phyloP scores from a whole-genome alignment of 2,329 filamentous ascomycete genomes.

The Ascochyta lentis region DNA sequence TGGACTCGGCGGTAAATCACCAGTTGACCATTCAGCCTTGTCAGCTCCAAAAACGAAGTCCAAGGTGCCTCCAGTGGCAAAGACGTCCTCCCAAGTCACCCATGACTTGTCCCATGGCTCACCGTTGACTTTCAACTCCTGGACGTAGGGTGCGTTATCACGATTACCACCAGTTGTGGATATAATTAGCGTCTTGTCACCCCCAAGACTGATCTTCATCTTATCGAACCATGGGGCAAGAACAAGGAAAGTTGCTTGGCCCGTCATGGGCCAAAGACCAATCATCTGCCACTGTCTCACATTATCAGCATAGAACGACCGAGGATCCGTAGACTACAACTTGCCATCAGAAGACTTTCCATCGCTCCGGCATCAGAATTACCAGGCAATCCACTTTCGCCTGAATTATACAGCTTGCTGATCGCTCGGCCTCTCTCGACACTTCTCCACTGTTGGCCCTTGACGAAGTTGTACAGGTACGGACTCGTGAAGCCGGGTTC shows the following conservation, averaged over 20 bases:
- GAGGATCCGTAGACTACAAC: slow-evolving; percentile 1
- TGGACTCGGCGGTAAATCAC: slow-evolving; percentile 67
- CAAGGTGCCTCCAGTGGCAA: slow-evolving; percentile 64
- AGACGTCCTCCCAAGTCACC: slow-evolving; percentile 71
- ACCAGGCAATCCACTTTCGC: slow-evolving; percentile 66
- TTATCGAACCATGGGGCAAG: slow-evolving; percentile 54
- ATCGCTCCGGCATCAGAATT: slow-evolving; percentile 76
- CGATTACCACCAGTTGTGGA: slow-evolving; percentile 59
- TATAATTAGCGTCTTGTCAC: slow-evolving; percentile 61
- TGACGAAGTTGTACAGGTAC: slow-evolving; percentile 72
- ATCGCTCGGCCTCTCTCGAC: slow-evolving; percentile 65
- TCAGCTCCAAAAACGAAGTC: slow-evolving; percentile 68
- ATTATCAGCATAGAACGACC: slow-evolving; percentile 9
- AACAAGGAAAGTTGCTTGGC: slow-evolving; percentile 71
- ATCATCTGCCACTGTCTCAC: slow-evolving; percentile 41
- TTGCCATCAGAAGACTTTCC: slow-evolving; percentile 66
- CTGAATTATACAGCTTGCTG: slow-evolving; percentile 64
- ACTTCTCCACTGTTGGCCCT: slow-evolving; percentile 65
- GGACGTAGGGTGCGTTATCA: slow-evolving; percentile 64
- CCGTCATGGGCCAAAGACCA: slow-evolving; percentile 58
- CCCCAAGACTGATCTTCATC: slow-evolving; percentile 65
- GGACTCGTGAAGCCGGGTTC: slow-evolving; percentile 72
- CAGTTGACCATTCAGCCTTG: slow-evolving; percentile 64
- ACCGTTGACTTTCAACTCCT: slow-evolving; percentile 71
- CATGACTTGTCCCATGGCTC: slow-evolving; percentile 67